Evolutionary conservation across 192 early-diverging fungal genomes (phyloP).

Genomic region (Pilobolus umbonatus): DNA sequence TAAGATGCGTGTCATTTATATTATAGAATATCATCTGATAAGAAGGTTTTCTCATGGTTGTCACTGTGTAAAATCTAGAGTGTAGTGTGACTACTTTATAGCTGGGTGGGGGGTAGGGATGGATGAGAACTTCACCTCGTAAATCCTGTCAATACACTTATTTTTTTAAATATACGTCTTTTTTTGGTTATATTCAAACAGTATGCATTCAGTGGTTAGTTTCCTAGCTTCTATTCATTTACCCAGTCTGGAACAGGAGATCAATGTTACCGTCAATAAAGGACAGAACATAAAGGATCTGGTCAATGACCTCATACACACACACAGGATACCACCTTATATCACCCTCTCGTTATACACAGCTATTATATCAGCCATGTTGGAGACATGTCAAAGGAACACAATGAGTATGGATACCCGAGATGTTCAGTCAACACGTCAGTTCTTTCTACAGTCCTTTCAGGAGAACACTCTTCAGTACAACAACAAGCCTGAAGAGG

Average conservation of each 20-base stretch:
- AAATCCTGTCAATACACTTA: too few relatives aligned
- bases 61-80: too few relatives aligned
- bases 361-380: constrained; percentile 33
- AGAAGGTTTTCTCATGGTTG: too few relatives aligned
- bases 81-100: too few relatives aligned
- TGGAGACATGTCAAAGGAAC: constrained; percentile 22
- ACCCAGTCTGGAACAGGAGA: not conserved
- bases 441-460: constrained; percentile 34
- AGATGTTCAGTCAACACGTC: constrained; percentile 15
- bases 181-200: not conserved
- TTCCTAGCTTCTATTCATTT: too few relatives aligned
- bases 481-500: constrained; percentile 45
- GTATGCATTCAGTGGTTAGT: too few relatives aligned
- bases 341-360: constrained; percentile 43
- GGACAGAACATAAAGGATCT: constrained; percentile 43
- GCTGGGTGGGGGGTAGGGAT: too few relatives aligned
- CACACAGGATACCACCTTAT: constrained; percentile 42
- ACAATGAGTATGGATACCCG: not conserved
- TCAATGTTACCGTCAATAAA: constrained; percentile 12
- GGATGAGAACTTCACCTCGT: too few relatives aligned
- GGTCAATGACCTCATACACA: constrained; percentile 33
- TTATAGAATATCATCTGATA: too few relatives aligned
- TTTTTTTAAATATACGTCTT: not conserved
- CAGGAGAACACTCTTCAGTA: constrained; percentile 39
- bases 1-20: too few relatives aligned